Conservation (phyloP, 2,329 filamentous ascomycete genomes). For the Furcasterigmium furcatum region DNA sequence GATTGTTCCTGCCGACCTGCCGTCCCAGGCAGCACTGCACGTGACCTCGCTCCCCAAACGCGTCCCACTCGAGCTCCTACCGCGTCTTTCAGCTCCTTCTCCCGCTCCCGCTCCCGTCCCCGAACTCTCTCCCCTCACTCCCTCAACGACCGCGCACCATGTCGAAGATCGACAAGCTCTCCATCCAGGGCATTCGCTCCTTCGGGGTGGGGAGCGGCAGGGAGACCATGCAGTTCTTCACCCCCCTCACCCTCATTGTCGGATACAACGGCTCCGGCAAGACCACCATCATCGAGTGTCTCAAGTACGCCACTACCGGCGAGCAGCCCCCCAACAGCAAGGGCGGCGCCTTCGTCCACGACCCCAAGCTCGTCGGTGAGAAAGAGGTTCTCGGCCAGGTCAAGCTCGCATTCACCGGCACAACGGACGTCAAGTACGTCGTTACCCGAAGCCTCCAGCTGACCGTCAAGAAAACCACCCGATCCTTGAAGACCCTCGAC, state of each 20-base stretch:
- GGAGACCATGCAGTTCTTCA: conserved; percentile 83
- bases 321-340: conserved; percentile 89
- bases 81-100: background rate
- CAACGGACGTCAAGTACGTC: conserved; percentile 75
- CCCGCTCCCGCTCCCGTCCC: background rate
- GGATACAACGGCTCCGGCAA: conserved; percentile 97
- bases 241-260: conserved; percentile 92
- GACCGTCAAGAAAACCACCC: conserved; percentile 76
- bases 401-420: conserved; percentile 81
- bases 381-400: conserved; percentile 90
- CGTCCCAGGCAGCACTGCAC: no score
- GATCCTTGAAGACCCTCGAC: conserved; percentile 81
- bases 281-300: conserved; percentile 97
- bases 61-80: background rate
- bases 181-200: conserved; percentile 79
- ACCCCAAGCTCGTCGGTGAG: conserved; percentile 87
- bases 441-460: conserved; percentile 82
- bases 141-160: conserved; percentile 26
- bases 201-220: conserved; percentile 68
- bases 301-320: conserved; percentile 96
- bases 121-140: background rate
- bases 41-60: background rate
- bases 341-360: conserved; percentile 91
- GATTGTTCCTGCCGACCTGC: no score
- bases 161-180: conserved; percentile 88